Evolutionary conservation across 176 grass and related monocot species (phyloP), one percentile per base, ranked within the genome.

Genomic region (Thalia dealbata): DNA sequence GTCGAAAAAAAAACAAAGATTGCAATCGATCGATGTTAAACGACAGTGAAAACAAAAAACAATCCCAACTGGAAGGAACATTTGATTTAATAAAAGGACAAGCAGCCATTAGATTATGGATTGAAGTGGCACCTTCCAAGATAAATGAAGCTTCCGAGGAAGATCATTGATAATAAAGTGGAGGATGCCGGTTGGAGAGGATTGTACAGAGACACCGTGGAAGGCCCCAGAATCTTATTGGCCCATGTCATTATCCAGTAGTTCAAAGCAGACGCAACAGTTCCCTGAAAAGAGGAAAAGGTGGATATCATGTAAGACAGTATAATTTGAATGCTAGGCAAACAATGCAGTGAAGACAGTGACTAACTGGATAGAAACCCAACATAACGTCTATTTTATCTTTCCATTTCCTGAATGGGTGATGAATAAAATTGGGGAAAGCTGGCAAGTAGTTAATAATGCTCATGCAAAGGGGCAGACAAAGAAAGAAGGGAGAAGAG

Each of bases 171-270:
- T 50, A 99, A 82, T 25, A 92, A 83, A 42, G 90, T 88, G 14
- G 95, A 99, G 23, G 79, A 86, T 80, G 85, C 90, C 25, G 95
- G 95, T 69, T 99, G 95, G 58, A 99, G 90, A 15, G 95, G 95
- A 71, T 75, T 84, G 72, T 99, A 99, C 22, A 99, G 86, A 69
- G 95, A 78, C 19, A 99, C 90, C 55, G 91, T 62, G 69, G 95
- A 86, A 19, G 95, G 95, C 15, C 95, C 95, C 29, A 99, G 77
- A 66, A 99, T 86, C 81, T 99, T 99, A 50, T 99, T 99, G 14
- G 87, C 56, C 95, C 95, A 93, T 52, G 95, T 99, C 90, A 88
- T 93, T 73, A 99, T 81, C 11, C 90, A 83, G 13, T 99, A 99
- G 79, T 93, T 99, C 3, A 99, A 4, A 85, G 86, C 88, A 74